phyloP scores from a whole-genome alignment of 2,329 filamentous ascomycete genomes.

The Pseudohalonectria lignicola region DNA sequence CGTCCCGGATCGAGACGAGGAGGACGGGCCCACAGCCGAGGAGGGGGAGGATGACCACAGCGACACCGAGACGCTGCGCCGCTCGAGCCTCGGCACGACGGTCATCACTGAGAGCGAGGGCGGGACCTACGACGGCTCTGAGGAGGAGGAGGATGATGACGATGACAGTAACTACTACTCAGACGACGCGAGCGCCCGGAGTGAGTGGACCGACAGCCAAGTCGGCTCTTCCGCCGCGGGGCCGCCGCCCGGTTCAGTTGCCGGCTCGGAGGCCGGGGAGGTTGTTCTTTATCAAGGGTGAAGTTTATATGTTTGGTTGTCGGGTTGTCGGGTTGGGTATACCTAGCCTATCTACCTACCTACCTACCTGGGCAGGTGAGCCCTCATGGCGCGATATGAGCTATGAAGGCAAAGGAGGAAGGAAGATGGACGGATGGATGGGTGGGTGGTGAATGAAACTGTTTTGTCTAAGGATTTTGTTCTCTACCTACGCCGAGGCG shows the following conservation, averaged over 20 bases:
- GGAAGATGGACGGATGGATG: too few species aligned
- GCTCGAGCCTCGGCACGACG: conserved; percentile 36
- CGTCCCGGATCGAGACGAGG: too few species aligned
- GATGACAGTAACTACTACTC: conserved; percentile 20
- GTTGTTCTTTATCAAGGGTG: conserved; percentile 11
- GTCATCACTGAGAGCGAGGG: conserved; percentile 19
- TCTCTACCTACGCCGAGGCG: too few species aligned
- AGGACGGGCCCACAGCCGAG: conserved; percentile 8
- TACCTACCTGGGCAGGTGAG: too few species aligned
- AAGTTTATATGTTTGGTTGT: too few species aligned
- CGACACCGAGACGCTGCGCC: conserved; percentile 38
- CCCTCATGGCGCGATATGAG: too few species aligned
- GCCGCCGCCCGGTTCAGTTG: conserved; percentile 10
- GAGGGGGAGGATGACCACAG: conserved; percentile 28
- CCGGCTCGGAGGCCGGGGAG: conserved; percentile 9
- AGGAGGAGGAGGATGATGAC: conserved; percentile 16
- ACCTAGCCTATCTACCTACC: too few species aligned
- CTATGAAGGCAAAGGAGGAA: too few species aligned
- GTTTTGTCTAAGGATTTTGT: too few species aligned
- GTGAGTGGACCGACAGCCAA: conserved; percentile 37
- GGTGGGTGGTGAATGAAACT: too few species aligned
- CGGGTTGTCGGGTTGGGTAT: too few species aligned
- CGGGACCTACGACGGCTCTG: conserved; percentile 8
- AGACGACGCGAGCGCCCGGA: conserved; percentile 16
- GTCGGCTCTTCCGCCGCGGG: conserved; percentile 13